phyloP scores from a whole-genome alignment of 1,284 basidiomycete genomes.

The Leccinum ponderosum region DNA sequence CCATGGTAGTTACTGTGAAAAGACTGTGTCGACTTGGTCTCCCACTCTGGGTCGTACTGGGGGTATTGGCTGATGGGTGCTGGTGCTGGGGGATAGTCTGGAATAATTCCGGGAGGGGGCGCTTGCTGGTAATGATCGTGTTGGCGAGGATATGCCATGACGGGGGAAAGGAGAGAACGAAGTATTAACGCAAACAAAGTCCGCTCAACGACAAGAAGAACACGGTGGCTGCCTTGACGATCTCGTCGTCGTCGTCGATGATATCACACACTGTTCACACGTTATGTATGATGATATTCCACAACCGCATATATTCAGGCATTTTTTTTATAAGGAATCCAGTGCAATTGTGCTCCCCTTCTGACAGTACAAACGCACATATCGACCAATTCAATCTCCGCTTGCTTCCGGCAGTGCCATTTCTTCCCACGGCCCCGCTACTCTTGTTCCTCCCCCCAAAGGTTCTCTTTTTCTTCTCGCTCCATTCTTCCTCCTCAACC shows the following conservation, averaged over 20 bases:
- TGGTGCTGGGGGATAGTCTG: conserved; percentile 5
- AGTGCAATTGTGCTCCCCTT: not conserved
- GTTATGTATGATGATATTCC: not conserved
- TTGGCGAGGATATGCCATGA: conserved; percentile 58
- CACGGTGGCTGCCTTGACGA: not conserved
- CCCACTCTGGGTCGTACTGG: conserved; percentile 58
- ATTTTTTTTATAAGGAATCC: not conserved
- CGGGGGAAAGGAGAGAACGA: not conserved
- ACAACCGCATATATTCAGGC: not conserved
- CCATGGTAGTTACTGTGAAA: conserved; percentile 60
- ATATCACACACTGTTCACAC: not conserved
- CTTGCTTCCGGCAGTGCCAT: conserved; percentile 24
- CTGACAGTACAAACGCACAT: not conserved
- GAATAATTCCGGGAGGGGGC: not conserved
- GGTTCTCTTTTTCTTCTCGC: conserved; percentile 30
- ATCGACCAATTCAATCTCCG: conserved; percentile 29
- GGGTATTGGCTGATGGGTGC: conserved; percentile 29
- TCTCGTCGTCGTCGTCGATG: not conserved
- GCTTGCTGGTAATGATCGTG: conserved; percentile 38
- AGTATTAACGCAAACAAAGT: conserved; percentile 12
- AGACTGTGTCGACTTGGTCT: conserved; percentile 61
- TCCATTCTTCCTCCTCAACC: conserved; percentile 30
- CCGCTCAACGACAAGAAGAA: conserved; percentile 12
- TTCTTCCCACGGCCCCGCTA: conserved; percentile 34
- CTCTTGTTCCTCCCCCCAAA: conserved; percentile 36